Evolutionary conservation across 2,329 filamentous ascomycete genomes (phyloP), one percentile per base, ranked within the genome.

Genomic region (Clarireedia hainanense): DNA sequence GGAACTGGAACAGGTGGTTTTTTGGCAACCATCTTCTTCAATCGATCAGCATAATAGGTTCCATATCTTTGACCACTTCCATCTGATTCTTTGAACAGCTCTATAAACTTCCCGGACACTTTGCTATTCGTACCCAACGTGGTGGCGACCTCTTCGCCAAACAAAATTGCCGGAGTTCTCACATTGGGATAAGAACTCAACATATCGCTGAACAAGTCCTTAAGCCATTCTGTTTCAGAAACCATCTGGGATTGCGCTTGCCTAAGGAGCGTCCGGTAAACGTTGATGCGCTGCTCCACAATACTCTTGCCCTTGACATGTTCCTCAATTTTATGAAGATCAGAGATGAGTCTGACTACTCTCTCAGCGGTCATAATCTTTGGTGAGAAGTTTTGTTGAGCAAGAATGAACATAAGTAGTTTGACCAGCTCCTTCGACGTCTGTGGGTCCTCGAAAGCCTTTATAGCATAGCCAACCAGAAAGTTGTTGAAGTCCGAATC

Each of bases 291-390:
- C 57, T 87, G 85, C 63, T 86, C 84, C 40, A 91, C 75, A 39
- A 95, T 88, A 58, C 86, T 90, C 67, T 91, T 95, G 17, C 91
- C 91, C 58, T 80, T 85, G 43, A 92, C 74, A 52, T 86, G 81
- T 3, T 86, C 77, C 54, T 90, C 86, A 37, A 96, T 82, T 6
- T 79, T 80, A 67, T 88, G 83, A 6, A 97, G 73, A 0, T 84
- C 80, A 1, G 79, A 75, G 10, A 99, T 75, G 12, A 96, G 75
- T 39, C 83, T 83, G 34, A 84, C 83, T 1, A 88, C 80, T 52
- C 89, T 82, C 48, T 87, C 80, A 4, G 76, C 71, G 0, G 83
- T 91, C 80, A 96, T 87, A 37, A 90, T 79, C 61, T 85, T 88
- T 1, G 81, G 63, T 0, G 84, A 74, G 63, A 97, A 96, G 59